phyloP scores from a whole-genome alignment of 306 rosid genomes.

The Quercus parvula region DNA sequence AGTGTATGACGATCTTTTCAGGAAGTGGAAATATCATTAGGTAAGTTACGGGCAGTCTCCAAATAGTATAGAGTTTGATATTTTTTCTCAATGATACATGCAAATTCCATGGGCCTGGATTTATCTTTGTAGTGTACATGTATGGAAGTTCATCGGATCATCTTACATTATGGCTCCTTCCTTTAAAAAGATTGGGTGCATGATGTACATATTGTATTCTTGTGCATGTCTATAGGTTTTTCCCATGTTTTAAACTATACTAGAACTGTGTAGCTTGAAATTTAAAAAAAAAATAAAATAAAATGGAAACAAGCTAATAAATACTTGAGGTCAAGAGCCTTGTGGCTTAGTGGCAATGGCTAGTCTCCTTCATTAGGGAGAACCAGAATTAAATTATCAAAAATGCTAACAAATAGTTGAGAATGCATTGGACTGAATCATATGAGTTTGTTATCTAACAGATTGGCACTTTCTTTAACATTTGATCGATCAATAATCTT shows the following conservation, averaged over 20 bases:
- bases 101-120: neutral
- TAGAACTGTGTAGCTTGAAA: neutral
- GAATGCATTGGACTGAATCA: neutral
- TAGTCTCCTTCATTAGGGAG: too few species aligned
- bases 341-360: too few species aligned
- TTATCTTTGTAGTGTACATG: neutral
- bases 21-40: constrained; percentile 41
- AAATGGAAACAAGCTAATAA: neutral
- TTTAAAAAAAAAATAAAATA: neutral
- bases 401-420: neutral
- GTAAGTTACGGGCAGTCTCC: neutral
- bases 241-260: neutral
- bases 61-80: neutral
- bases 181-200: too few species aligned
- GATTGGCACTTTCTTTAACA: neutral
- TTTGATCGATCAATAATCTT: neutral
- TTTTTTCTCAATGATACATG: neutral
- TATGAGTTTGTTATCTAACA: neutral
- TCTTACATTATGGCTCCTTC: neutral
- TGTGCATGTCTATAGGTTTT: too few species aligned
- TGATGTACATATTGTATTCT: too few species aligned
- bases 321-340: neutral
- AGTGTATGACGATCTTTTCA: constrained; percentile 46
- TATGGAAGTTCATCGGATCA: neutral
- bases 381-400: too few species aligned